Base-by-base conservation (phyloP, 441 rosid species). In the Adansonia rubrostipa region DNA sequence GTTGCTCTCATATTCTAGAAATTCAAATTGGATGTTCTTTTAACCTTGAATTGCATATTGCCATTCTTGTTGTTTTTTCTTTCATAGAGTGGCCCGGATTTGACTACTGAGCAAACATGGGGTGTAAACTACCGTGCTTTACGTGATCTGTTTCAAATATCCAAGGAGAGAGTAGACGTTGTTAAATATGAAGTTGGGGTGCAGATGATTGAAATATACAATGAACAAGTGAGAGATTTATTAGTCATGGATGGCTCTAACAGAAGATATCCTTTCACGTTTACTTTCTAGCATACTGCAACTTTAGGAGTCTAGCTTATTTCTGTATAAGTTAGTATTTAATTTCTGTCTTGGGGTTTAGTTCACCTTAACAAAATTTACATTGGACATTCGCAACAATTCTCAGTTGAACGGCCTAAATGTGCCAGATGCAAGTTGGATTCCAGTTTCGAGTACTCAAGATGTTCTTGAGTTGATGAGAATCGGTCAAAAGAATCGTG, bases 121-220 rank as follows among this genome's bases (percentile, higher is more conserved):
- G 99, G 99, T 10, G 98, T 95, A 73, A 95, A 95, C 83, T 95
- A 90, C 76, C 89, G 98, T 82, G 98, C 99, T 75, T 85, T 95
- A 58, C 83, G 93, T 1, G 98, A 92, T 85, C 86, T 95, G 8
- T 95, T 95, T 84, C 90, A 93, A 60, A 77, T 92, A 75, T 91
- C 98, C 40, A 88, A 86, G 82, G 85, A 88, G 51, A 93, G 97
- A 84, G 74, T 82, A 36, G 89, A 91, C 80, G 79, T 84, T 61
- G 77, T 92, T 64, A 85, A 86, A 75, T 92, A 95, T 73, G 98
- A 95, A 66, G 92, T 95, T 67, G 97, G 97, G 68, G 99, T 95
- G 50, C 99, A 95, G 80, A 95, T 95, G 99, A 92, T 95, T 60
- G 99, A 95, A 84, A 95, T 95, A 81, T 95, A 95, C 80, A 95